phyloP scores from a whole-genome alignment of 2,329 filamentous ascomycete genomes.

The Cladosporium sphaerospermum region DNA sequence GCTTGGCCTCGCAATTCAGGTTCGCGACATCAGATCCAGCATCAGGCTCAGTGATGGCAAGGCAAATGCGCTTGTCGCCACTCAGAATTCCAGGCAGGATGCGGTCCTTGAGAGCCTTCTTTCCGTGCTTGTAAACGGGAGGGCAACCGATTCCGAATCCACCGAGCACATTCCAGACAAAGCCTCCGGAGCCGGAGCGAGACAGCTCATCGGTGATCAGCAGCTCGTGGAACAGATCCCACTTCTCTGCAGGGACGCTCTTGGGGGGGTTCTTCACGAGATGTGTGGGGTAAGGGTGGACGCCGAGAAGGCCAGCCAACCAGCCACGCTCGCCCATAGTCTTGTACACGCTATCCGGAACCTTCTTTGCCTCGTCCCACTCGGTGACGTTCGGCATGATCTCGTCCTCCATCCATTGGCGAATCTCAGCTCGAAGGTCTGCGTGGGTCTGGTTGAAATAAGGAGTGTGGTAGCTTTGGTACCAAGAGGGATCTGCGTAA shows the following conservation, averaged over 20 bases:
- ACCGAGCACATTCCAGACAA: slow-evolving; percentile 94
- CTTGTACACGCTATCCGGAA: slow-evolving; percentile 86
- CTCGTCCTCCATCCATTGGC: slow-evolving; percentile 83
- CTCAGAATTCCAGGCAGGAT: slow-evolving; percentile 82
- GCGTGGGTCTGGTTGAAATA: slow-evolving; percentile 95
- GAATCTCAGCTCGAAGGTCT: slow-evolving; percentile 81
- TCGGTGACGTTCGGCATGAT: slow-evolving; percentile 89
- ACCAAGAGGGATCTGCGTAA: slow-evolving; percentile 84
- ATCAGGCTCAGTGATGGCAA: slow-evolving; percentile 94
- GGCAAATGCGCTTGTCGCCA: slow-evolving; percentile 94
- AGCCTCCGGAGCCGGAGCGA: slow-evolving; percentile 78
- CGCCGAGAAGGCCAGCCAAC: slow-evolving; percentile 82
- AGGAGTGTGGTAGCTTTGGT: slow-evolving; percentile 69
- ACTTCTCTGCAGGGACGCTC: slow-evolving; percentile 77
- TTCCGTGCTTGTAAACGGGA: slow-evolving; percentile 85
- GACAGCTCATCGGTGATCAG: slow-evolving; percentile 91
- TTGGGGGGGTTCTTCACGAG: slow-evolving; percentile 64
- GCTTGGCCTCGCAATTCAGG: slow-evolving; percentile 89
- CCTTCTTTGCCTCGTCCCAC: slow-evolving; percentile 93
- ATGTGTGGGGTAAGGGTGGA: slow-evolving; percentile 66
- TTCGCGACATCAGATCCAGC: slow-evolving; percentile 94
- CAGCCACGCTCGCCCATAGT: slow-evolving; percentile 91
- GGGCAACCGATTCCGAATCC: slow-evolving; percentile 95
- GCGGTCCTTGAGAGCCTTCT: slow-evolving; percentile 74
- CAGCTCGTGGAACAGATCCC: slow-evolving; percentile 98